Evolutionary conservation across 2,329 filamentous ascomycete species (phyloP).

Genomic region (Scedosporium aurantiacum): DNA sequence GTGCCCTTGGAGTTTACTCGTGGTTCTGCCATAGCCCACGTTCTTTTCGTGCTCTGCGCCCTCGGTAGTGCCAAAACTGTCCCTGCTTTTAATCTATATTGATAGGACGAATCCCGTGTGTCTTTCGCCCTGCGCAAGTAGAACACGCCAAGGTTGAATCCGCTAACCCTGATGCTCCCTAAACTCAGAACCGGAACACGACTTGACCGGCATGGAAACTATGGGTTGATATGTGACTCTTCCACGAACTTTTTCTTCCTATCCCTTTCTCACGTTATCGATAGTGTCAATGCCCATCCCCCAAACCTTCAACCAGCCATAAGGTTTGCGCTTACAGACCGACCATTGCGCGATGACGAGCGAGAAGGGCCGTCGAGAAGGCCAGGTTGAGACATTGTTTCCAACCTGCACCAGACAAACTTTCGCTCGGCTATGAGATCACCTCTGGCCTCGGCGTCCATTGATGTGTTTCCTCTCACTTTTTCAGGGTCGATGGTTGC

Average conservation of each 20-base stretch:
- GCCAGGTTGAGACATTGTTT: background rate
- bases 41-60: background rate
- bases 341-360: background rate
- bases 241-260: background rate
- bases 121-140: background rate
- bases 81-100: background rate
- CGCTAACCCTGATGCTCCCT: background rate
- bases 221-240: background rate
- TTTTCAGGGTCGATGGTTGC: background rate
- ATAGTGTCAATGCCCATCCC: background rate
- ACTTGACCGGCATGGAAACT: background rate
- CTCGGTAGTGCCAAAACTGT: background rate
- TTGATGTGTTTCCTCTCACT: background rate
- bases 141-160: background rate
- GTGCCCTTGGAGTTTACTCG: background rate
- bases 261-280: background rate
- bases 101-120: background rate
- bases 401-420: background rate
- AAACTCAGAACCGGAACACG: background rate
- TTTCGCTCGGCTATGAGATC: background rate
- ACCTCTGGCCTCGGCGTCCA: background rate
- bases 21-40: background rate
- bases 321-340: background rate
- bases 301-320: background rate
- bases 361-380: background rate